A percentile compares a stretch with the other conserved stretches of the same genome.
phyloP scores from a whole-genome alignment of 345 rosid genomes.

The Punica granatum region DNA sequence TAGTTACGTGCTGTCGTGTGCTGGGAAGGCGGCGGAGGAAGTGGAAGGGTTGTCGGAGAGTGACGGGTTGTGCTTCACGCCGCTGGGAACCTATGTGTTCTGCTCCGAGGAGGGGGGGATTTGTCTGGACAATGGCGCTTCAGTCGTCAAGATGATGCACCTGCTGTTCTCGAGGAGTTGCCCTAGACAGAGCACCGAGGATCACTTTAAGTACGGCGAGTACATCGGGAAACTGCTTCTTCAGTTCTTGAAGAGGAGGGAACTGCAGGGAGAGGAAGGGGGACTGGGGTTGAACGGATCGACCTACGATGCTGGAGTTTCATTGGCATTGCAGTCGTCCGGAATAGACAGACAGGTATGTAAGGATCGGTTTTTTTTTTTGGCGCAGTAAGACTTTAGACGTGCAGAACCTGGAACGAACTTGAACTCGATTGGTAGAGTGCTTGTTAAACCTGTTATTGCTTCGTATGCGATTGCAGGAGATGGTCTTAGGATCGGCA shows the following conservation, averaged over 20 bases:
- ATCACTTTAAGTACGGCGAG: slow-evolving; percentile 53
- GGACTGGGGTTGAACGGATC: slow-evolving; percentile 29
- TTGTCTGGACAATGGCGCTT: slow-evolving; percentile 48
- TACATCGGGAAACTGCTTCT: slow-evolving; percentile 29
- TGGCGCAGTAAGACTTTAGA: no score
- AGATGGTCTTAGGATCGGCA: background rate
- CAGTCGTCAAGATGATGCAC: slow-evolving; percentile 47
- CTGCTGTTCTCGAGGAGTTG: slow-evolving; percentile 26
- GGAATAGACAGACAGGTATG: slow-evolving; percentile 43
- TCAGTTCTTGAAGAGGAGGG: slow-evolving; percentile 33
- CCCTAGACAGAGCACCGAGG: slow-evolving; percentile 30
- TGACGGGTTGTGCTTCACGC: slow-evolving; percentile 32
- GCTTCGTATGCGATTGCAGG: no score
- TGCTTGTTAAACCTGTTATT: no score
- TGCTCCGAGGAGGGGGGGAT: slow-evolving; percentile 65
- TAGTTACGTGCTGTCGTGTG: slow-evolving; percentile 9
- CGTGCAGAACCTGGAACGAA: no score
- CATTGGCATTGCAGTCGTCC: slow-evolving; percentile 55
- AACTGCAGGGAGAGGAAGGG: slow-evolving; percentile 12
- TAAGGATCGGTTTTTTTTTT: background rate
- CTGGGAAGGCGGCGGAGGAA: slow-evolving; percentile 2
- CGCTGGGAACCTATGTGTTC: slow-evolving; percentile 65
- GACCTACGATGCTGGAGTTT: slow-evolving; percentile 53
- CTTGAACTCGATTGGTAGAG: no score
- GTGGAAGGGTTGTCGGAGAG: slow-evolving; percentile 7